Evolutionary conservation across 176 grass and related monocot genomes (phyloP), one percentile per base, ranked within the genome.

Genomic region (Lolium multiflorum): DNA sequence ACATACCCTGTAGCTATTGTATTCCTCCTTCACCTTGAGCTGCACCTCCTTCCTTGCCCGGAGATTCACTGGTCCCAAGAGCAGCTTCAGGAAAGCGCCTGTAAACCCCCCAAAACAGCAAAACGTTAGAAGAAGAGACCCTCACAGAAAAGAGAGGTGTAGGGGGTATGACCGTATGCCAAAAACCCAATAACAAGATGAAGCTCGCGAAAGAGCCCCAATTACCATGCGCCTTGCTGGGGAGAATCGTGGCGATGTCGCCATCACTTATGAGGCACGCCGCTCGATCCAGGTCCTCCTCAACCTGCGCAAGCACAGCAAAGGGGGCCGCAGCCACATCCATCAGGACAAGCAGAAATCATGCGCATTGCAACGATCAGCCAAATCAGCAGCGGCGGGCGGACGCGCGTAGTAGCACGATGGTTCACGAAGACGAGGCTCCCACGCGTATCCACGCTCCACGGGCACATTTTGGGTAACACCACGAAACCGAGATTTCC

Each of bases 11-110:
- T 98, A 98, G 84, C 87, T 96, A 73, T 96, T 98, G 71, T 98
- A 96, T 84, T 98, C 97, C 78, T 98, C 92, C 79, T 98, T 98
- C 90, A 98, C 97, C 79, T 96, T 96, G 71, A 99, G 92, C 89
- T 96, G 97, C 48, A 99, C 92, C 47, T 99, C 97, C 59, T 99
- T 99, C 77, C 93, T 91, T 41, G 97, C 97, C 31, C 84, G 92
- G 57, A 99, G 87, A 85, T 99, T 99, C 61, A 99, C 78, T 17
- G 97, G 97, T 31, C 97, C 94, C 79, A 99, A 86, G 74, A 99
- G 88, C 92, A 94, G 87, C 87, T 92, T 94, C 55, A 99, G 82
- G 77, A 99, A 99, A 64, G 84, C 15, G 5, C 90, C 97, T 98
- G 72, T 69, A 3, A 41, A 41, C 39, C 10, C 63, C 78, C 31